Percentiles rank a stretch among this genome's conserved stretches.
Conservation (phyloP, 129 eudicot genomes). For the Helichrysum umbraculigerum region DNA sequence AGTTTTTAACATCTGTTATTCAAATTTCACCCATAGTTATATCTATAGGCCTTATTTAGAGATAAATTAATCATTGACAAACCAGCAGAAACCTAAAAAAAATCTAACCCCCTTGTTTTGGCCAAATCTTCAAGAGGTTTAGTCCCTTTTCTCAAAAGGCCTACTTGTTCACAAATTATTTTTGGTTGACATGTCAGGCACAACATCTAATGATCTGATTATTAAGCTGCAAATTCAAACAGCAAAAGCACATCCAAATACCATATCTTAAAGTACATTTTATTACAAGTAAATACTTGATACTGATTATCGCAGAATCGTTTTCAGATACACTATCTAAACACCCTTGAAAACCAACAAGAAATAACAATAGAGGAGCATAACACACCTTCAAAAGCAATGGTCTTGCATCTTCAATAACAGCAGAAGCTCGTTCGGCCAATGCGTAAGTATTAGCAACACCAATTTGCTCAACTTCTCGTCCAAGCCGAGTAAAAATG, state of each 20-base stretch:
- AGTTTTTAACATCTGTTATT: background rate
- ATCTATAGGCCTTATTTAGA: background rate
- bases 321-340: background rate
- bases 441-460: slow-evolving; percentile 72
- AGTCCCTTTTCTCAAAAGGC: background rate
- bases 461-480: slow-evolving; percentile 84
- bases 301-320: background rate
- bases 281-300: background rate
- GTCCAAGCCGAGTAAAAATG: slow-evolving; percentile 81
- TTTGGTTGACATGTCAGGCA: background rate
- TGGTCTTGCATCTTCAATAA: slow-evolving; percentile 83
- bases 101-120: background rate
- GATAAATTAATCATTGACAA: background rate
- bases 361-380: slow-evolving; percentile 13
- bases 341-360: background rate
- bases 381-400: slow-evolving; percentile 74
- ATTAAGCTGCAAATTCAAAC: background rate
- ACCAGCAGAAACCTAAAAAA: background rate
- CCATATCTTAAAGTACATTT: background rate
- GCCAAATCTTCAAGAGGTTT: background rate
- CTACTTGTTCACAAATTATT: background rate
- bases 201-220: background rate
- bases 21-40: background rate
- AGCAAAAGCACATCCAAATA: background rate
- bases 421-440: slow-evolving; percentile 68